Evolutionary conservation across 75 land plant species (phyloP), one percentile per base, ranked within the genome.

Genomic region (Gnetum montanum): DNA sequence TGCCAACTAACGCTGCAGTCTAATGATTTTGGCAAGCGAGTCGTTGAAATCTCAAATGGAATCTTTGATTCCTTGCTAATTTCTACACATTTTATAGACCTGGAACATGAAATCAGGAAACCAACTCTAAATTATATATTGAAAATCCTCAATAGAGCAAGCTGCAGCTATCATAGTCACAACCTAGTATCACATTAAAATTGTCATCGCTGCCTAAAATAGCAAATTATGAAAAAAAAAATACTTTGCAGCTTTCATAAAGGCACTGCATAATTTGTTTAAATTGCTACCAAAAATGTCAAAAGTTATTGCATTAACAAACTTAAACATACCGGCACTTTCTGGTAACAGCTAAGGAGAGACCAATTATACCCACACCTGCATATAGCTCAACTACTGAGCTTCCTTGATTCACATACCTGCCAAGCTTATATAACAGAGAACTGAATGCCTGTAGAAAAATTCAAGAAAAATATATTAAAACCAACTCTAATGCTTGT

Each of bases 371-470:
- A 22, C 99, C 99, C 58, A 79, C 80, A 38, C 99, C 99, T 22
- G 96, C 95, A 82, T 89, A 95, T 54, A 95, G 62, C 68, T 95
- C 99, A 61, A 80, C 77, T 28, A 95, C 86, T 56, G 88, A 70
- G 46, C 85, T 70, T 49, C 97, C 92, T 65, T 66, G 65, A 25
- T 86, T 84, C 29, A 95, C 89, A 68, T 70, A 71, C 58, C 79
- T 90, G 30, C 87, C 83, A 49, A 95, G 46, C 43, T 89, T 86
- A 34, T 68, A 74, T 11, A 95, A 65, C 74, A 95, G 48, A 23
- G 77, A 82, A 61, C 82, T 88, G 82, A 90, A 95, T 36, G 86
- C 92, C 99, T 95, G 87, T 61, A 43, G 40, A 23, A 2, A 35
- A 20, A 41, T 41, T 41, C 43, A 15, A 41, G 43, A 15, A n/a